Conservation (phyloP, 2,329 filamentous ascomycete species). For the Colletotrichum orbiculare region DNA sequence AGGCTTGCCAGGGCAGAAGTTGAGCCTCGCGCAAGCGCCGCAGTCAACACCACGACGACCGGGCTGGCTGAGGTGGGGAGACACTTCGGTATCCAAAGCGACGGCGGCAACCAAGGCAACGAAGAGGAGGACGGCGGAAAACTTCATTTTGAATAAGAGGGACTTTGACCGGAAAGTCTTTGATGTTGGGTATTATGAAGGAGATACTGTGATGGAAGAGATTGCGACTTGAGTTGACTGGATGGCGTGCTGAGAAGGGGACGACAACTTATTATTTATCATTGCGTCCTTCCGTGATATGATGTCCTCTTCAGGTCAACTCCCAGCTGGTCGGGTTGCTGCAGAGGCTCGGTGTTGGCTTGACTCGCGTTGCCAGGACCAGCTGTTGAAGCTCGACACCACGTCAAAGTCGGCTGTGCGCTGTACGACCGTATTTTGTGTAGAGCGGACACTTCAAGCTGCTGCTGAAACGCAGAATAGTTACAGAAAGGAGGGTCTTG, state of each 20-base stretch:
- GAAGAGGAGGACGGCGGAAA: conserved; percentile 22
- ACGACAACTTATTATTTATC: conserved; percentile 4
- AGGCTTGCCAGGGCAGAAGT: conserved; percentile 30
- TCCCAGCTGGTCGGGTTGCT: neutral
- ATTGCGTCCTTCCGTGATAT: neutral
- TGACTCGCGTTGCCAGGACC: neutral
- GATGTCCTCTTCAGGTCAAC: neutral
- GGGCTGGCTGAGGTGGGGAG: conserved; percentile 21
- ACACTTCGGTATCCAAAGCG: conserved; percentile 20
- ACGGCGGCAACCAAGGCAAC: conserved; percentile 28
- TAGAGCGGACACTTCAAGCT: no score
- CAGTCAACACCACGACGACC: conserved; percentile 30
- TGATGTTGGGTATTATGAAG: neutral
- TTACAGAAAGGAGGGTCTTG: conserved; percentile 16
- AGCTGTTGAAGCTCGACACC: no score
- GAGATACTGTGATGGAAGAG: neutral
- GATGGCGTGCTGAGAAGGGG: neutral
- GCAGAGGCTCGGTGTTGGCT: conserved; percentile 1
- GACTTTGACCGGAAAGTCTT: conserved; percentile 23
- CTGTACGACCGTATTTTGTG: no score
- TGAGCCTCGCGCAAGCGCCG: conserved; percentile 17
- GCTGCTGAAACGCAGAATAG: conserved; percentile 17
- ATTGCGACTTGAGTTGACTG: neutral
- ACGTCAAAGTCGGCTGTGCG: no score
- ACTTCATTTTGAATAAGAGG: conserved; percentile 23